These are phyloP conservation scores for Aphanomyces invadans DNA, from an alignment of 352 stramenopile species.

Conservation along the genomic window DNA sequence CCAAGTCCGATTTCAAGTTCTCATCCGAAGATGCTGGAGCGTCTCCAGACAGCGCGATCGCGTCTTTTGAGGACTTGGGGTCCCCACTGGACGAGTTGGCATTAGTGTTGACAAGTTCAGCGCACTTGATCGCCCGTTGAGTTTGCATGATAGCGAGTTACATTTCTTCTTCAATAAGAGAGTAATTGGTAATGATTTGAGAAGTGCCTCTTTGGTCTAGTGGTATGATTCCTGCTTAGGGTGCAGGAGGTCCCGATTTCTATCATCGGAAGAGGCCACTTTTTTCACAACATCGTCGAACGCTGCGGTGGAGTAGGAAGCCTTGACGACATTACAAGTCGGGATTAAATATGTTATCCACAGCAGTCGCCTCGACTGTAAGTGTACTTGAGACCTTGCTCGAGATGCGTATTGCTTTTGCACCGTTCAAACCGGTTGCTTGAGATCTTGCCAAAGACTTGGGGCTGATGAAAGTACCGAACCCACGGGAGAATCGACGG, in stretches of 20 bases:
- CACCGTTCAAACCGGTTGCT: not conserved
- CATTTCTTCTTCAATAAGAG: too few species aligned
- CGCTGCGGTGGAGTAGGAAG: too few species aligned
- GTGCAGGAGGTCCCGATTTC: conserved; percentile 23
- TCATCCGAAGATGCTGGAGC: not conserved
- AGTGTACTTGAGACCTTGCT: not conserved
- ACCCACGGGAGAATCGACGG: not conserved
- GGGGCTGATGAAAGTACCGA: not conserved
- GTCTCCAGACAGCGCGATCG: not conserved
- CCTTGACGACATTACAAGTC: too few species aligned
- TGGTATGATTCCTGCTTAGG: conserved; percentile 25
- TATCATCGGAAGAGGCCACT: conserved; percentile 12
- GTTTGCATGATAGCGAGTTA: too few species aligned
- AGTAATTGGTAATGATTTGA: too few species aligned
- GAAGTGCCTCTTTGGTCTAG: conserved; percentile 21
- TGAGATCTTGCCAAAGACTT: not conserved
- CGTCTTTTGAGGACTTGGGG: not conserved
- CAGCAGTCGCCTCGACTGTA: conserved; percentile 19
- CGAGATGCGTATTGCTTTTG: not conserved
- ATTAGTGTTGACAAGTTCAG: too few species aligned
- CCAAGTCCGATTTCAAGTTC: not conserved
- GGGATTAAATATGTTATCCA: too few species aligned
- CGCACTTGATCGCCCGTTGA: too few species aligned
- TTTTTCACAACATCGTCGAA: too few species aligned
- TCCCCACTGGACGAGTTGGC: too few species aligned